These are phyloP conservation scores for Novymonas esmeraldas DNA, from an alignment of 208 protist genomes.

Conservation along the genomic window DNA sequence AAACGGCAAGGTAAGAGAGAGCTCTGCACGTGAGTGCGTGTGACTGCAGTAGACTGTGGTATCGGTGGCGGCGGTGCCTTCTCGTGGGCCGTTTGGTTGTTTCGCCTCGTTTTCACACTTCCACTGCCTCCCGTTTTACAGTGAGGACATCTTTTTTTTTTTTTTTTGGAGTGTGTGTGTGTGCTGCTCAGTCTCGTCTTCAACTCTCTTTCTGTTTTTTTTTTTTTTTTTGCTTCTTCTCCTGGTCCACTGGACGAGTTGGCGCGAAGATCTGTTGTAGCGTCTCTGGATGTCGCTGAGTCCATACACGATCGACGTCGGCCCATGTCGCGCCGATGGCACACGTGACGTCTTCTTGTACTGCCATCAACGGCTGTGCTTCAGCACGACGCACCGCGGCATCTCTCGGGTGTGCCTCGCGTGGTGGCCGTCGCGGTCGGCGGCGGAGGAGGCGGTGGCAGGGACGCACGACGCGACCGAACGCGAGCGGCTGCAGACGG, in stretches of 20 bases:
- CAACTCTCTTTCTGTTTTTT: neutral
- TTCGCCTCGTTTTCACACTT: no score
- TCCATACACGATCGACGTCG: slow-evolving; percentile 71
- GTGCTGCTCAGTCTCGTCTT: no score
- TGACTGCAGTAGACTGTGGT: no score
- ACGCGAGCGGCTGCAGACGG: slow-evolving; percentile 17
- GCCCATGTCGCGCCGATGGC: slow-evolving; percentile 41
- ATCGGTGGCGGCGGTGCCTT: no score
- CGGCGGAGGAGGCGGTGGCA: neutral
- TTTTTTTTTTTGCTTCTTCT: neutral
- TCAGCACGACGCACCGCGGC: slow-evolving; percentile 58
- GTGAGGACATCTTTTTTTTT: no score
- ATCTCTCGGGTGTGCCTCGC: slow-evolving; percentile 70
- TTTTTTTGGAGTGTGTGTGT: no score
- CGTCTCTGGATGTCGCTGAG: slow-evolving; percentile 42
- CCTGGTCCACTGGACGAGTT: neutral
- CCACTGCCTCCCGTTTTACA: no score
- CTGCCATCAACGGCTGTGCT: slow-evolving; percentile 49
- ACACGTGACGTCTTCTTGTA: slow-evolving; percentile 67
- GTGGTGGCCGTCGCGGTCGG: slow-evolving; percentile 36
- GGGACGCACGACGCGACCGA: slow-evolving; percentile 12
- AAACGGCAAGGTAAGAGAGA: no score
- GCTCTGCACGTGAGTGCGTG: no score
- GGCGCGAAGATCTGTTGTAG: no score
- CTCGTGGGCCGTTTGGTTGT: no score